phyloP scores from a whole-genome alignment of 2,329 filamentous ascomycete species.

The Verticillium zaregamsianum region DNA sequence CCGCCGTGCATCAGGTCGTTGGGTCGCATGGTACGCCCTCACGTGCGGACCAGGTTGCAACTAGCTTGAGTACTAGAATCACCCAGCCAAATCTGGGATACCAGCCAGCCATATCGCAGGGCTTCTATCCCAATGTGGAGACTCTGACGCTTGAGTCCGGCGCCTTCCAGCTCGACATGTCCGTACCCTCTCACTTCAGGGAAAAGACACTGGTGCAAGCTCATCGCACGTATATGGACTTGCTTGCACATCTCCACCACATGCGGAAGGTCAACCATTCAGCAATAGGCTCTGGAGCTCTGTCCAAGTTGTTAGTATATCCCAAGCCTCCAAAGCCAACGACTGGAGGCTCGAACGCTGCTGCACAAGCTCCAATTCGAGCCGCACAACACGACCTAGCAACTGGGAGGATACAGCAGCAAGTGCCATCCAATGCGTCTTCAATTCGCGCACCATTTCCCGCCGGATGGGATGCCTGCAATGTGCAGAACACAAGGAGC shows the following conservation, averaged over 20 bases:
- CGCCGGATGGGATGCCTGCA: conserved; percentile 1
- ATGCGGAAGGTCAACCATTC: conserved; percentile 45
- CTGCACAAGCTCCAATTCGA: neutral
- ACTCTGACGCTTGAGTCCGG: conserved; percentile 23
- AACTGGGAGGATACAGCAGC: neutral
- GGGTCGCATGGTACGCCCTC: neutral
- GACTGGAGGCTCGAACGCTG: neutral
- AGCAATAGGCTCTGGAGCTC: conserved; percentile 24
- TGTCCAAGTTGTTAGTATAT: conserved; percentile 49
- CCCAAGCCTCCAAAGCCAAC: conserved; percentile 43
- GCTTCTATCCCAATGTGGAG: conserved; percentile 25
- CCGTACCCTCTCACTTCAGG: conserved; percentile 47
- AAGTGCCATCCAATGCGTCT: neutral
- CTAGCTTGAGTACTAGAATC: neutral
- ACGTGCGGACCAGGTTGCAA: neutral
- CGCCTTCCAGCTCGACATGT: conserved; percentile 14
- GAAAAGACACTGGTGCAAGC: conserved; percentile 66
- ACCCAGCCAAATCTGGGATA: neutral
- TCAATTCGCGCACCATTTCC: neutral
- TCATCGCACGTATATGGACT: conserved; percentile 68
- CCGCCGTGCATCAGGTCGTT: neutral
- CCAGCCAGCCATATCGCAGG: neutral
- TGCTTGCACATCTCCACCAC: conserved; percentile 61
- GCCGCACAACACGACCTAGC: neutral
- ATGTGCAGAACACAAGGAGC: neutral